phyloP scores from a whole-genome alignment of 1,284 basidiomycete species.

The Vanrija pseudolonga region DNA sequence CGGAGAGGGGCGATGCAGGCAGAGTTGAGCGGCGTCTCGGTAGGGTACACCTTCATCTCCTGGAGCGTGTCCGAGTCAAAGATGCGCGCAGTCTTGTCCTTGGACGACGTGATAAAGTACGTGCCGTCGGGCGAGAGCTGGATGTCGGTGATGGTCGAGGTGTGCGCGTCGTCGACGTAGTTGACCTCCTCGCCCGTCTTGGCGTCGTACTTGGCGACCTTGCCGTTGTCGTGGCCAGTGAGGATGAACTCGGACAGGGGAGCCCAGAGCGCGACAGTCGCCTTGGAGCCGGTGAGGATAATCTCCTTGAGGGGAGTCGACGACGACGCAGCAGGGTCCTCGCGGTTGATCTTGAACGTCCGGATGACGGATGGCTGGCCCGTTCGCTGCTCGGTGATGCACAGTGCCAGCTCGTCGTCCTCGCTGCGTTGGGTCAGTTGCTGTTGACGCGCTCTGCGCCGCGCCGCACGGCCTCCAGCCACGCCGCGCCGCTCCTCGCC shows the following conservation, averaged over 20 bases:
- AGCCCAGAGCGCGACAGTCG: slow-evolving; percentile 90
- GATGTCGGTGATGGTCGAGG: slow-evolving; percentile 80
- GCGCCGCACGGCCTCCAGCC: too few species aligned
- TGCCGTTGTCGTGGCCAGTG: slow-evolving; percentile 94
- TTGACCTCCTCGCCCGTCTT: slow-evolving; percentile 81
- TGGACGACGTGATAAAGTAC: slow-evolving; percentile 93
- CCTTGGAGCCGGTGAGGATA: slow-evolving; percentile 87
- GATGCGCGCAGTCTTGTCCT: slow-evolving; percentile 92
- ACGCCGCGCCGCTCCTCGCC: background rate
- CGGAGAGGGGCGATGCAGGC: slow-evolving; percentile 78
- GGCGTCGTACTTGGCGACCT: slow-evolving; percentile 82
- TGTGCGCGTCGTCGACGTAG: slow-evolving; percentile 70
- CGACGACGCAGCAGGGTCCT: slow-evolving; percentile 61
- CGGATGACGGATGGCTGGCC: slow-evolving; percentile 61
- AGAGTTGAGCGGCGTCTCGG: slow-evolving; percentile 94
- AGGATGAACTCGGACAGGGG: slow-evolving; percentile 75
- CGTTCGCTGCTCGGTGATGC: slow-evolving; percentile 96
- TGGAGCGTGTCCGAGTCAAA: slow-evolving; percentile 84
- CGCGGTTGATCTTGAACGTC: slow-evolving; percentile 81
- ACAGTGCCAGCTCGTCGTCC: slow-evolving; percentile 78
- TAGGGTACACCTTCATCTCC: slow-evolving; percentile 88
- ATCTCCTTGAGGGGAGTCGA: slow-evolving; percentile 71
- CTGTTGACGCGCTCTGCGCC: background rate
- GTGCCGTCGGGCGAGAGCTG: slow-evolving; percentile 86
- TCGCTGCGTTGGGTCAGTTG: slow-evolving; percentile 60